Conservation (phyloP, 176 grass and related monocot genomes). For the Sorghum bicolor region Sorghum_bicolor_NCBIv3 NC_012879.2:8852001-8852500, state of each 20-base stretch:
- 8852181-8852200: conserved; percentile 28
- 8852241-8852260: conserved; percentile 47
- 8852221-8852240: conserved; percentile 65
- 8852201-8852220: conserved; percentile 79
- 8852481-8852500: conserved; percentile 22
- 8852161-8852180: conserved; percentile 52
- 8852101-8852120: conserved; percentile 78
- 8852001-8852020: conserved; percentile 70
- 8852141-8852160: conserved; percentile 56
- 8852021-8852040: conserved; percentile 78
- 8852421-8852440: conserved; percentile 43
- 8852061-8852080: conserved; percentile 37
- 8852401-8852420: conserved; percentile 53
- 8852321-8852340: conserved; percentile 82
- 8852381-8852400: conserved; percentile 23
- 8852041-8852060: conserved; percentile 59
- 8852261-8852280: conserved; percentile 66
- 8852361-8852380: conserved; percentile 54
- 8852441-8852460: conserved; percentile 24
- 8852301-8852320: conserved; percentile 57
- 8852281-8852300: conserved; percentile 56
- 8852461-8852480: conserved; percentile 44
- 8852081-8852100: conserved; percentile 56
- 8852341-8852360: conserved; percentile 64
- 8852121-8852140: conserved; percentile 51